Evolutionary conservation across 140 eudicot genomes (phyloP).

Genomic region (Bidens hawaiensis): DNA sequence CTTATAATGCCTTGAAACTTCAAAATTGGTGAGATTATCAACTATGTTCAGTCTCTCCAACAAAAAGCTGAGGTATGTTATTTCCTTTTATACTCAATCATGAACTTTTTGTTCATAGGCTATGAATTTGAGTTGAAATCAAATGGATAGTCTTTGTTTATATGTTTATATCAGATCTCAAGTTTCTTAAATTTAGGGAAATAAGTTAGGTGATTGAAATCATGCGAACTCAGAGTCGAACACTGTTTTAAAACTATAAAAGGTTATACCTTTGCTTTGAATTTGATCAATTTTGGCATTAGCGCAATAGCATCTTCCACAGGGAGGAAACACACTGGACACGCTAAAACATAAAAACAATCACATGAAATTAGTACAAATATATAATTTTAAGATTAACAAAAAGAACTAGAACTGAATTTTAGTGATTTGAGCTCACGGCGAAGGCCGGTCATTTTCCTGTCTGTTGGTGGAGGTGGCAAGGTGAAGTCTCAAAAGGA

Average conservation of each 20-base stretch:
- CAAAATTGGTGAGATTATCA: no score
- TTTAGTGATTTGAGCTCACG: slow-evolving; percentile 56
- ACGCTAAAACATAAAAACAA: slow-evolving; percentile 48
- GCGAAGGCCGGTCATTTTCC: slow-evolving; percentile 82
- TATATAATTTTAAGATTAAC: background rate
- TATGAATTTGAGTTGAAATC: no score
- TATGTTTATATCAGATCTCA: no score
- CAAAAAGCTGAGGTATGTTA: slow-evolving; percentile 52
- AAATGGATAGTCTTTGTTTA: no score
- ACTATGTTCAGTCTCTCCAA: slow-evolving; percentile 96
- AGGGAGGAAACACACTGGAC: slow-evolving; percentile 94
- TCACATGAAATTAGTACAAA: background rate
- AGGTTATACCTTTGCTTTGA: no score
- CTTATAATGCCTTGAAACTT: slow-evolving; percentile 82
- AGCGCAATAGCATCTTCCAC: slow-evolving; percentile 64
- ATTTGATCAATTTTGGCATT: slow-evolving; percentile 87
- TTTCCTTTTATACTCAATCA: slow-evolving; percentile 13
- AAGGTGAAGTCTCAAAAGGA: slow-evolving; percentile 72
- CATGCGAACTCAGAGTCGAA: no score
- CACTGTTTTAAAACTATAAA: no score
- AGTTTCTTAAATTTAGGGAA: no score
- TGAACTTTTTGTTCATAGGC: no score
- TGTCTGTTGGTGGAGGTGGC: slow-evolving; percentile 97
- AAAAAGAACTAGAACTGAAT: background rate
- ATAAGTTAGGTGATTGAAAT: no score